Evolutionary conservation across 2,329 filamentous ascomycete species (phyloP).

Genomic region (Aspergillus tamarii): DNA sequence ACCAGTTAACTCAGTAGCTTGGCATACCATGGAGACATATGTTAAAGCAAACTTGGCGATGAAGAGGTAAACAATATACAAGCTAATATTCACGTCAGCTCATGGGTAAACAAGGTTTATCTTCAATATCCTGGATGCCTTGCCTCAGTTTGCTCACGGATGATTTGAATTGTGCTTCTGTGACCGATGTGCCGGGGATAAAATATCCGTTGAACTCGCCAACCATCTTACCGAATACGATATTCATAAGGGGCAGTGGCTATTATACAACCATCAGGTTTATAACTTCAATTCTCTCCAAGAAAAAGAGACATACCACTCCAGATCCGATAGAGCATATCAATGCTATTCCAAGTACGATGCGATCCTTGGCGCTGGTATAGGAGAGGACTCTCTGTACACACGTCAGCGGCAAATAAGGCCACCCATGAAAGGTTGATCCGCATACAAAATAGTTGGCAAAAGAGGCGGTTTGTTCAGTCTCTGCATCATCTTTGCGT

Average conservation of each 20-base stretch:
- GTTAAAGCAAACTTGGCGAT: conserved; percentile 58
- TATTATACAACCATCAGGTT: not conserved
- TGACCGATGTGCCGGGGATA: conserved; percentile 42
- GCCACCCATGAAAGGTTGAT: not conserved
- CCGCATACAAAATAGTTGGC: conserved; percentile 20
- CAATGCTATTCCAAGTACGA: conserved; percentile 24
- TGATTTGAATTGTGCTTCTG: conserved; percentile 53
- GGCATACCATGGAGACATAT: conserved; percentile 59
- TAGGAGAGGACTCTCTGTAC: conserved; percentile 28
- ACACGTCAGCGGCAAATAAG: not conserved
- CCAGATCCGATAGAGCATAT: conserved; percentile 30
- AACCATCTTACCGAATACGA: conserved; percentile 60
- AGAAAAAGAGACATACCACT: conserved; percentile 24
- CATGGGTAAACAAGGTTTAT: not conserved
- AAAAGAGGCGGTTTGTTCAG: conserved; percentile 14
- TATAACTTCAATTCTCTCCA: not conserved
- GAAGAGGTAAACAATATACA: conserved; percentile 64
- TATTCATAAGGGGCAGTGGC: conserved; percentile 58
- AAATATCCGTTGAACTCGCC: conserved; percentile 63
- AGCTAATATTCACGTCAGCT: conserved; percentile 32
- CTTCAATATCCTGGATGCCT: not conserved
- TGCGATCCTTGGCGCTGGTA: conserved; percentile 21
- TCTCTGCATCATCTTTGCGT: conserved; percentile 1
- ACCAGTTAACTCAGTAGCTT: not conserved
- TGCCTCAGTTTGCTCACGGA: conserved; percentile 49